Conservation (phyloP, 2,329 filamentous ascomycete genomes). For the Neonectria neomacrospora region DNA sequence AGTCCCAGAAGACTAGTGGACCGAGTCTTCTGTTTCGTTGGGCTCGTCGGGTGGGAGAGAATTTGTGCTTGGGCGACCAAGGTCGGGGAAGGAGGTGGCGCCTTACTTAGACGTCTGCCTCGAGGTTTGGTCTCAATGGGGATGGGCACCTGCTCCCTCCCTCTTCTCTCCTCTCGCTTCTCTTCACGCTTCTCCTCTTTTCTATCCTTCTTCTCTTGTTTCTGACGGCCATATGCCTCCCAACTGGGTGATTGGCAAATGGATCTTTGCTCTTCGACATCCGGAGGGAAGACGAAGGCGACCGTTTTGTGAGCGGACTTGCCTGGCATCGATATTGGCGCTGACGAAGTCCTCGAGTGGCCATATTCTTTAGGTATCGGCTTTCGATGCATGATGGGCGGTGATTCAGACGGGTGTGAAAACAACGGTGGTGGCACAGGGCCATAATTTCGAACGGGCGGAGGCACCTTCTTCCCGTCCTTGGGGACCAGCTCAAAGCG, state of each 20-base stretch:
- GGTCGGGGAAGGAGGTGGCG: slow-evolving; percentile 41
- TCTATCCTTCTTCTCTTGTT: slow-evolving; percentile 63
- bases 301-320: slow-evolving; percentile 46
- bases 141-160: slow-evolving; percentile 17
- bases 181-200: slow-evolving; percentile 56
- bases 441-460: slow-evolving; percentile 42
- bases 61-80: slow-evolving; percentile 32
- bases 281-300: slow-evolving; percentile 47
- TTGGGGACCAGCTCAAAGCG: slow-evolving; percentile 44
- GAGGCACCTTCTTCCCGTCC: slow-evolving; percentile 37
- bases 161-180: slow-evolving; percentile 30
- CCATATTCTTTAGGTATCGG: slow-evolving; percentile 19
- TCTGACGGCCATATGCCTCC: slow-evolving; percentile 66
- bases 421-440: slow-evolving; percentile 37
- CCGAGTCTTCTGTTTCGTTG: slow-evolving; percentile 37
- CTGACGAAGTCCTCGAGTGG: slow-evolving; percentile 24
- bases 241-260: slow-evolving; percentile 72
- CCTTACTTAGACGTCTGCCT: slow-evolving; percentile 48
- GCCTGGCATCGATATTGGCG: slow-evolving; percentile 29
- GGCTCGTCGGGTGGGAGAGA: slow-evolving; percentile 29
- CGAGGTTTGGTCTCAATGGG: slow-evolving; percentile 33
- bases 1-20: slow-evolving; percentile 45
- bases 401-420: slow-evolving; percentile 26
- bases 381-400: slow-evolving; percentile 34
- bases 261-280: slow-evolving; percentile 46